phyloP scores from a whole-genome alignment of 352 stramenopile species.

The Globisporangium barbulae region DNA sequence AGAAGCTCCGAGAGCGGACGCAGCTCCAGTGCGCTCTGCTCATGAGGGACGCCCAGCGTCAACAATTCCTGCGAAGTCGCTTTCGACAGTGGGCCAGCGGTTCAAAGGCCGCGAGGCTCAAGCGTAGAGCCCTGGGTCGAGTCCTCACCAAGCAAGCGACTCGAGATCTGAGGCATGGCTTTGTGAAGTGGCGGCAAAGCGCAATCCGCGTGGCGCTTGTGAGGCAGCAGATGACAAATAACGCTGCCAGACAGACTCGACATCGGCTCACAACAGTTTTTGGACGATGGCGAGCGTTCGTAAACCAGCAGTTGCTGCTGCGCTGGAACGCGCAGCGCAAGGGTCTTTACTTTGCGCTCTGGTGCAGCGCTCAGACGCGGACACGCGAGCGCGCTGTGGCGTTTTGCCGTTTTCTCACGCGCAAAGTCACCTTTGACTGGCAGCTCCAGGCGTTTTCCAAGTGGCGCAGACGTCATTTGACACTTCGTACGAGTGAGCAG shows the following conservation, averaged over 20 bases:
- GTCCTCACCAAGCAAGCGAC: not conserved
- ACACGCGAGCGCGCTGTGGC: constrained; percentile 6
- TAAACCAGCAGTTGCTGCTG: not conserved
- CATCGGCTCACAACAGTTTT: not conserved
- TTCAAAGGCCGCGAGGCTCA: not conserved
- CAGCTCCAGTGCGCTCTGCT: constrained; percentile 16
- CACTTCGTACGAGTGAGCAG: not conserved
- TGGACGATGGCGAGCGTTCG: constrained; percentile 2
- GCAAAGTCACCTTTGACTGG: constrained; percentile 1
- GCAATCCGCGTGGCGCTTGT: not conserved
- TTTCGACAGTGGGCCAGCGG: not conserved
- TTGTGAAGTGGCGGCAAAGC: constrained; percentile 3
- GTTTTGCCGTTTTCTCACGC: constrained; percentile 18
- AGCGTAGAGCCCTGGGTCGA: not conserved
- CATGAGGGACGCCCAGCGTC: not conserved
- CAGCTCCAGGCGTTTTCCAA: constrained; percentile 19
- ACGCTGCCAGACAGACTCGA: not conserved
- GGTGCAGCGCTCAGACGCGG: not conserved
- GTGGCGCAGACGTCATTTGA: constrained; percentile 22
- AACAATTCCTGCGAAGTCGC: not conserved
- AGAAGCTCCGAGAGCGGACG: not conserved
- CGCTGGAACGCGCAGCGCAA: constrained; percentile 17
- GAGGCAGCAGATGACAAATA: not conserved
- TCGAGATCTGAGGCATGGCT: not conserved
- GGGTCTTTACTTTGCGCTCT: constrained; percentile 15